Conservation (phyloP, 371 early-diverging fungal species). For the Catenaria anguillulae region DNA sequence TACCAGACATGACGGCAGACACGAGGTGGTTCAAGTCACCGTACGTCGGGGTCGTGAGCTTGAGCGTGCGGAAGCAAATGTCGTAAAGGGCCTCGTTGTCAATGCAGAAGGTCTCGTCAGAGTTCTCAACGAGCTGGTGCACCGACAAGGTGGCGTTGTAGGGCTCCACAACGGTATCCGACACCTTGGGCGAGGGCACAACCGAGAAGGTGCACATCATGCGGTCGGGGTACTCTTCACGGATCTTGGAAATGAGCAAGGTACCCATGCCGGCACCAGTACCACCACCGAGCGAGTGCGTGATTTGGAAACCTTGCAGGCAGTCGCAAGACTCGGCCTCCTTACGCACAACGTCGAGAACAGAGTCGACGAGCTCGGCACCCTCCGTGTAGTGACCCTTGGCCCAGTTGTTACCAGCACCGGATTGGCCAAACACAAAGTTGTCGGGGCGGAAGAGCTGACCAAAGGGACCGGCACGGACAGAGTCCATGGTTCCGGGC, state of each 20-base stretch:
- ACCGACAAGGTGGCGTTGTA: too few species aligned
- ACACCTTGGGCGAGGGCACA: too few species aligned
- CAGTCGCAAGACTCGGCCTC: constrained; percentile 94
- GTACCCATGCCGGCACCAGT: constrained; percentile 99
- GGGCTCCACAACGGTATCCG: constrained; percentile 96
- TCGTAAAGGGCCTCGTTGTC: too few species aligned
- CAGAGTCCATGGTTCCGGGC: constrained; percentile 94
- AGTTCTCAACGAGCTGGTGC: constrained; percentile 98
- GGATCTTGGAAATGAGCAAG: constrained; percentile 75
- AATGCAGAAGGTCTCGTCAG: too few species aligned
- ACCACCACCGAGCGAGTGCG: constrained; percentile 98
- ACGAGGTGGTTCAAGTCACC: constrained; percentile 88
- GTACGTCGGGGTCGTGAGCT: constrained; percentile 71
- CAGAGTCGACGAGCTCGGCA: constrained; percentile 92
- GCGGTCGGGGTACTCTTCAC: constrained; percentile 80
- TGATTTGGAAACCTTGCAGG: constrained; percentile 91
- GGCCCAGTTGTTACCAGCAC: constrained; percentile 99
- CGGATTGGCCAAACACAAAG: constrained; percentile 97
- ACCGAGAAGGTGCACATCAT: too few species aligned
- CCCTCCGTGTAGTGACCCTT: constrained; percentile 99
- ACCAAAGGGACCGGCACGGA: constrained; percentile 89
- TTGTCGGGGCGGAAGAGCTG: constrained; percentile 98
- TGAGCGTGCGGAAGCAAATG: constrained; percentile 80
- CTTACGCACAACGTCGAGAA: constrained; percentile 93
- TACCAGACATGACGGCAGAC: too few species aligned